Percentiles rank a stretch among this genome's conserved stretches.
Evolutionary conservation across 768 basidiomycete species (phyloP).

Genomic region (Lactifluus pinguis): DNA sequence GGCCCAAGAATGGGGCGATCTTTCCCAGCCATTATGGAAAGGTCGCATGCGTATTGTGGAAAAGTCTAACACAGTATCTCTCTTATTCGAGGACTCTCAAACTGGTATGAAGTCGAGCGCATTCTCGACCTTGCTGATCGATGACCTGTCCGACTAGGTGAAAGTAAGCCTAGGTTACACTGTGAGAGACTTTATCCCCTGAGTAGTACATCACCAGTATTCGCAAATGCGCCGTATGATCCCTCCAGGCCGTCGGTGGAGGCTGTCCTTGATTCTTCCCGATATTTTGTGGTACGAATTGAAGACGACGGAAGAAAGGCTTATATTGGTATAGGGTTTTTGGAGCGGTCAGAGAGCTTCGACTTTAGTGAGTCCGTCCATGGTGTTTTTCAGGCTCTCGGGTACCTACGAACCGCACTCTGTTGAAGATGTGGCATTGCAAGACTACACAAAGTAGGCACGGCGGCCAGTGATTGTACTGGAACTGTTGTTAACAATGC

Average conservation of each 20-base stretch:
- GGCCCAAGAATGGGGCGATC: conserved; percentile 88
- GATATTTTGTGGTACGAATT: conserved; percentile 89
- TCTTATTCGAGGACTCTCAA: conserved; percentile 73
- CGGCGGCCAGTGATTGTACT: too few species aligned
- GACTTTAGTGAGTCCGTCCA: conserved; percentile 69
- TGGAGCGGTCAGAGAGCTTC: conserved; percentile 81
- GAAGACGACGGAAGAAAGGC: conserved; percentile 85
- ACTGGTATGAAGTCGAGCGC: conserved; percentile 46
- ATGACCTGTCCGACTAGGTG: conserved; percentile 35
- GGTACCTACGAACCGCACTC: conserved; percentile 6
- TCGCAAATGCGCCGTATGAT: conserved; percentile 82
- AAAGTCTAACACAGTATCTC: conserved; percentile 51
- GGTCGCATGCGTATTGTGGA: conserved; percentile 83
- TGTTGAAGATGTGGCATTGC: conserved; percentile 64
- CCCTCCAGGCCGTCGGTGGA: conserved; percentile 77
- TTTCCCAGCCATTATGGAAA: conserved; percentile 80
- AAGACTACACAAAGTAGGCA: conserved; percentile 73
- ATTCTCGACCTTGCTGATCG: not conserved
- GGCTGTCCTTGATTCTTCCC: conserved; percentile 89
- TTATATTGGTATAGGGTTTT: conserved; percentile 90
- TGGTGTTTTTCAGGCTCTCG: not conserved
- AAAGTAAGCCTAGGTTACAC: conserved; percentile 42
- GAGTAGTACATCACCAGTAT: conserved; percentile 39
- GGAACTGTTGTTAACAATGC: not conserved
- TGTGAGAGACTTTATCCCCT: not conserved